phyloP scores from a whole-genome alignment of 106 monocot species.

The Gastrodia elata region DNA sequence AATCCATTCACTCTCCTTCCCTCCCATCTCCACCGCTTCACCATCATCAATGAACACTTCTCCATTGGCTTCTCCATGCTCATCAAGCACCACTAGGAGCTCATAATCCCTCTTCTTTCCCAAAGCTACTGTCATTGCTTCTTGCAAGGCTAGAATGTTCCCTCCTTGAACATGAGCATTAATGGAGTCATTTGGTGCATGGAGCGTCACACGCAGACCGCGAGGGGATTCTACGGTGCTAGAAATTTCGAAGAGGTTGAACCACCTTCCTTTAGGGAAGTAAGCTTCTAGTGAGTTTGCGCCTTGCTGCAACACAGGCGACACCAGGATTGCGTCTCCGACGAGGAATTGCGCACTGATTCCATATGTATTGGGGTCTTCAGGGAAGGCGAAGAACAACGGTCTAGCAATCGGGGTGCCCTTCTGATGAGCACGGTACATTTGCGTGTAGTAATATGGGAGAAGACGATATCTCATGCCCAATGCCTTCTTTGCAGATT shows the following conservation, averaged over 20 bases:
- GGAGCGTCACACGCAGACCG: constrained; percentile 3
- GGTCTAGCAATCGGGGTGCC: constrained; percentile 76
- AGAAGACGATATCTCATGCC: constrained; percentile 68
- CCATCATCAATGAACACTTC: constrained; percentile 19
- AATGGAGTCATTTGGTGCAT: constrained; percentile 9
- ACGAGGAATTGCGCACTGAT: constrained; percentile 57
- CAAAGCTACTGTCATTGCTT: neutral
- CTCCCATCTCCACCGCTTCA: constrained; percentile 21
- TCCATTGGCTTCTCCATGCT: neutral
- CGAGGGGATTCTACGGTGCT: neutral
- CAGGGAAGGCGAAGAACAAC: constrained; percentile 75
- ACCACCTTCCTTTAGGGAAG: constrained; percentile 15
- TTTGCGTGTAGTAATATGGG: constrained; percentile 68
- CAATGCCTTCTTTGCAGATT: constrained; percentile 43
- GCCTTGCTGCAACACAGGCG: constrained; percentile 14
- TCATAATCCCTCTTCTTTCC: neutral
- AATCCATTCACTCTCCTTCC: constrained; percentile 10
- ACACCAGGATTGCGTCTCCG: constrained; percentile 19
- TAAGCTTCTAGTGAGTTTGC: constrained; percentile 8
- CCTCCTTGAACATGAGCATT: constrained; percentile 19
- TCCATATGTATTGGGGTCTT: constrained; percentile 34
- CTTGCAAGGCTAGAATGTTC: constrained; percentile 2
- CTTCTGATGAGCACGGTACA: constrained; percentile 54
- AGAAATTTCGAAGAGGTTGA: constrained; percentile 11
- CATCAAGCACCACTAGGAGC: constrained; percentile 10